phyloP scores from a whole-genome alignment of 257 asterid genomes.

The Solanum chmielewskii region DNA sequence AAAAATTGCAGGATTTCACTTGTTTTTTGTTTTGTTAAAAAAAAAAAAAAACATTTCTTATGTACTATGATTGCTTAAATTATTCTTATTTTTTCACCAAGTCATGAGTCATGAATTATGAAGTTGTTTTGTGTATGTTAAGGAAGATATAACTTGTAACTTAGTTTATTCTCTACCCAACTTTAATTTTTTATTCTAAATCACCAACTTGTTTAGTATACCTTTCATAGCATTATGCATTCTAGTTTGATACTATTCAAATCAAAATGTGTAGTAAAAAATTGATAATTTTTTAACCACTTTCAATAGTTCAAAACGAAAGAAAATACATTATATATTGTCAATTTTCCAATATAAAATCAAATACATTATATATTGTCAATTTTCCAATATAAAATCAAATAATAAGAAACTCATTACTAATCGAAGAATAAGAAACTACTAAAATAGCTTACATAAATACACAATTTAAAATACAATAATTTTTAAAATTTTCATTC shows the following conservation, averaged over 20 bases:
- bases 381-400: background rate
- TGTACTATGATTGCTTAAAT: background rate
- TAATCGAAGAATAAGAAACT: background rate
- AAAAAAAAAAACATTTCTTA: background rate
- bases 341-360: background rate
- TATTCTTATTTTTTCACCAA: background rate
- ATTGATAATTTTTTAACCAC: background rate
- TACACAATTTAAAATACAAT: too few relatives aligned
- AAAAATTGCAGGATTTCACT: background rate
- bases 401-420: background rate
- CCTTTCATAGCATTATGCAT: background rate
- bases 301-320: background rate
- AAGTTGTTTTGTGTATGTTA: background rate
- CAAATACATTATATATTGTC: too few relatives aligned
- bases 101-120: background rate
- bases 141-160: background rate
- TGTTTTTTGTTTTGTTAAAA: background rate
- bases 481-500: accelerated
- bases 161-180: background rate
- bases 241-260: background rate
- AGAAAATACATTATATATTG: too few relatives aligned
- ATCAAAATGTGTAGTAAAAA: background rate
- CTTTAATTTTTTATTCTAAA: background rate
- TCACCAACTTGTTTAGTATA: background rate
- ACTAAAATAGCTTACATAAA: too few relatives aligned